phyloP scores from a whole-genome alignment of 345 rosid species.

The Gynandropsis gynandra region DNA sequence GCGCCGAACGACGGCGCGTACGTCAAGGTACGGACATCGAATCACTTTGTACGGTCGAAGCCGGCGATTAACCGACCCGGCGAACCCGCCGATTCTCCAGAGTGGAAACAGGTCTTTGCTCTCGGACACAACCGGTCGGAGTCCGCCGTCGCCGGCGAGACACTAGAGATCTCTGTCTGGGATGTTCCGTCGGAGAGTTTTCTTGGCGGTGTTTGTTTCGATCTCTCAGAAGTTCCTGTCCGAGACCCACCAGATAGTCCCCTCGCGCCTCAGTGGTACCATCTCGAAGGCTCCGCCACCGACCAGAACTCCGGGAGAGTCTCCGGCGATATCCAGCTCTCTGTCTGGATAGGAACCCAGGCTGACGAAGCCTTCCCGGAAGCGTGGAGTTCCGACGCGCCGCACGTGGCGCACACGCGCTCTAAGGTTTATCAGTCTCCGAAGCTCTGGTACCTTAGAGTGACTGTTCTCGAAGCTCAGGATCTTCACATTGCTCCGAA shows the following conservation, averaged over 20 bases:
- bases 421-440: conserved; percentile 96
- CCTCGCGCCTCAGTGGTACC: conserved; percentile 87
- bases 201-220: conserved; percentile 85
- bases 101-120: conserved; percentile 86
- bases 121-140: conserved; percentile 47
- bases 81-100: conserved; percentile 56
- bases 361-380: conserved; percentile 94
- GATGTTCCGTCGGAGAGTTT: conserved; percentile 61
- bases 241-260: conserved; percentile 91
- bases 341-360: conserved; percentile 93
- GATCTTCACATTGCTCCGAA: conserved; percentile 69
- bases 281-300: conserved; percentile 49
- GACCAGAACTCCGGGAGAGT: conserved; percentile 39
- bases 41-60: conserved; percentile 41
- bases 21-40: conserved; percentile 55
- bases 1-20: conserved; percentile 51
- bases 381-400: conserved; percentile 85
- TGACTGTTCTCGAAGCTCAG: conserved; percentile 81
- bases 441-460: conserved; percentile 86
- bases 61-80: conserved; percentile 52
- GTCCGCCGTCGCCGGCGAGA: conserved; percentile 35
- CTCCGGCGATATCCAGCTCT: conserved; percentile 82
- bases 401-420: conserved; percentile 75
- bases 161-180: conserved; percentile 84
- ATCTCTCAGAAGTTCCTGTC: conserved; percentile 76